Evolutionary conservation across 2,329 filamentous ascomycete genomes (phyloP), one percentile per base, ranked within the genome.

Genomic region (Alternaria viburni): DNA sequence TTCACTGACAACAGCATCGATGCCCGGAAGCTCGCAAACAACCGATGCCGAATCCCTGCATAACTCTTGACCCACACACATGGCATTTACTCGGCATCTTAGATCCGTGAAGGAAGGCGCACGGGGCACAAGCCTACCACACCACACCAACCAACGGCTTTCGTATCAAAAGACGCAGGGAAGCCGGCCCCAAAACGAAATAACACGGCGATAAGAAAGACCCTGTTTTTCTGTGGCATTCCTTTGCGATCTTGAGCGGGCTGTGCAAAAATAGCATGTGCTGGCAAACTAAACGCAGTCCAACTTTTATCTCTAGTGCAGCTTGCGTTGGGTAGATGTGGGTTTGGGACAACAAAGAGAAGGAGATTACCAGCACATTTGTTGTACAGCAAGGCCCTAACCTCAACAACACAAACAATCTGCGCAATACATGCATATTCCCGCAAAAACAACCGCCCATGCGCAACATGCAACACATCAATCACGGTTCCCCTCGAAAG

Each of bases 11-110:
- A 15, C 41, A 46, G 30, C 26, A 28, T 32, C 17, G 43, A 28
- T 45, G 43, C 15, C 17, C 43, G 25, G 54, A n/a, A 32, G 25
- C 17, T 45, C 28, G 19, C 54, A 56, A 25, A 45, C 32, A 23
- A 46, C 54, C 59, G 51, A 56, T 56, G 43, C 41, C 43, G 21
- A 28, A 47, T 30, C 54, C 54, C 43, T 56, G 54, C 43, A 56
- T 49, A 49, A 36, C 32, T 52, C 30, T 26, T 23, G 56, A 52
- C 56, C 59, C 59, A 62, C 55, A 59, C 21, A 32, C 43, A 62
- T 62, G 59, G 59, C 55, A 62, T 59, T 62, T 44, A 41, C 54
- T 59, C 59, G 59, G 59, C 59, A 62, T 50, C 59, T 45, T 30
- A 19, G 47, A 59, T 52, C 59, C 59, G 59, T 47, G 21, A 49